phyloP scores from a whole-genome alignment of 768 basidiomycete species.

The Hygrocybe coccinea region DNA sequence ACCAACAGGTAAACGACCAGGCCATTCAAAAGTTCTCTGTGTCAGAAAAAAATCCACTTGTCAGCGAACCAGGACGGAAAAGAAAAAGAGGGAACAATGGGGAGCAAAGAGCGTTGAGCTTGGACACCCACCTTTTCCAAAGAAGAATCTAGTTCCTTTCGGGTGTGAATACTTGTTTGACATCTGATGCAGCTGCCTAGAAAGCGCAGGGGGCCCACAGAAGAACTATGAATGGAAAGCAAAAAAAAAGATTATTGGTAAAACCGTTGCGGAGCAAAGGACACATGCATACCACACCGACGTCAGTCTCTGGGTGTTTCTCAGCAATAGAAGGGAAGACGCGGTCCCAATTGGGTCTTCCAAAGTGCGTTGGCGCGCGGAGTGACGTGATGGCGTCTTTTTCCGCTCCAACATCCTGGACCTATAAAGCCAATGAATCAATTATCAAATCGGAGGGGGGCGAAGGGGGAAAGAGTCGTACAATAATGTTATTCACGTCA shows the following conservation, averaged over 20 bases:
- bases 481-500: slow-evolving; percentile 90
- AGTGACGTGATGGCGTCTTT: slow-evolving; percentile 87
- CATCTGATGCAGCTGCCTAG: slow-evolving; percentile 67
- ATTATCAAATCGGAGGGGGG: no score
- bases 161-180: slow-evolving; percentile 82
- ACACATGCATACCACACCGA: slow-evolving; percentile 64
- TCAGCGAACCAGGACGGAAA: not conserved
- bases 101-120: no score
- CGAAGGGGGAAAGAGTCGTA: slow-evolving; percentile 34
- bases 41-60: no score
- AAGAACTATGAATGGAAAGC: slow-evolving; percentile 66
- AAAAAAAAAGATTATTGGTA: not conserved
- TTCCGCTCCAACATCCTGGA: slow-evolving; percentile 89
- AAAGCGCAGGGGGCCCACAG: slow-evolving; percentile 76
- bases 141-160: slow-evolving; percentile 81
- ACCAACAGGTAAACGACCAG: no score
- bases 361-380: slow-evolving; percentile 89
- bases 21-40: no score
- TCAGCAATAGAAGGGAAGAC: slow-evolving; percentile 69
- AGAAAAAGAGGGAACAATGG: not conserved
- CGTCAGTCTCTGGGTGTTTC: slow-evolving; percentile 84
- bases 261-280: not conserved
- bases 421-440: no score
- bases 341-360: slow-evolving; percentile 81
- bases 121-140: slow-evolving; percentile 74